phyloP scores from a whole-genome alignment of 2,329 filamentous ascomycete species.

The Ceratocystis destructans region DNA sequence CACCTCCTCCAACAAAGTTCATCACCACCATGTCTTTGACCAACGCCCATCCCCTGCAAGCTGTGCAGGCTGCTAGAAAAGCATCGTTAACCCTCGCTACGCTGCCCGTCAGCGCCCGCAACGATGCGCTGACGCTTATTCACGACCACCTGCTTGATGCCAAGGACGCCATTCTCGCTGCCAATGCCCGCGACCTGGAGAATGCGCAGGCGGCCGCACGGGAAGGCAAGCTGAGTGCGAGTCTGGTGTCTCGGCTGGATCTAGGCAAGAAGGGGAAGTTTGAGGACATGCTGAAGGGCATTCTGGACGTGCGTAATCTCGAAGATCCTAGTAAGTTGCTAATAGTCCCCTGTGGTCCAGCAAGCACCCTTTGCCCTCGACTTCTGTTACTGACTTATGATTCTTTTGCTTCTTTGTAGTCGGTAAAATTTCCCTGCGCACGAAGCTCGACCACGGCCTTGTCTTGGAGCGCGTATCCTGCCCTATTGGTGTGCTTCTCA shows the following conservation, averaged over 20 bases:
- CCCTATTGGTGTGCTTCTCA: constrained; percentile 91
- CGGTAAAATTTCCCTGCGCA: constrained; percentile 70
- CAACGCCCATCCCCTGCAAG: constrained; percentile 63
- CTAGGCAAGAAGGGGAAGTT: constrained; percentile 78
- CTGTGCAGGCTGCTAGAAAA: constrained; percentile 62
- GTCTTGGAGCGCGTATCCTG: constrained; percentile 78
- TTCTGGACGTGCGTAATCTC: constrained; percentile 71
- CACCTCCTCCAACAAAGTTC: neutral
- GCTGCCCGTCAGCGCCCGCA: constrained; percentile 60
- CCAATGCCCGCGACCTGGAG: constrained; percentile 73
- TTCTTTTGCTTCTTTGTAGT: constrained; percentile 35
- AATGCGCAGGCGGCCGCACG: constrained; percentile 59
- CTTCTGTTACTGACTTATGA: constrained; percentile 11
- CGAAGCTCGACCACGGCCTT: constrained; percentile 73
- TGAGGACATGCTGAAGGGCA: constrained; percentile 94
- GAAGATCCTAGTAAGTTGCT: constrained; percentile 63
- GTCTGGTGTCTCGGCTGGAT: constrained; percentile 78
- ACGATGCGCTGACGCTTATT: constrained; percentile 71
- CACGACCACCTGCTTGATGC: constrained; percentile 59
- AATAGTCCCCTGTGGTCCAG: neutral
- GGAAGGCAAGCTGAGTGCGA: constrained; percentile 62
- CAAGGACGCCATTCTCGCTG: constrained; percentile 64
- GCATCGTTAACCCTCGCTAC: constrained; percentile 75
- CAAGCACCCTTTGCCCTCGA: constrained; percentile 8
- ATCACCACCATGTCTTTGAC: constrained; percentile 63